phyloP scores from a whole-genome alignment of 495 filamentous ascomycete genomes.

The Penicillium robsamsonii region DNA sequence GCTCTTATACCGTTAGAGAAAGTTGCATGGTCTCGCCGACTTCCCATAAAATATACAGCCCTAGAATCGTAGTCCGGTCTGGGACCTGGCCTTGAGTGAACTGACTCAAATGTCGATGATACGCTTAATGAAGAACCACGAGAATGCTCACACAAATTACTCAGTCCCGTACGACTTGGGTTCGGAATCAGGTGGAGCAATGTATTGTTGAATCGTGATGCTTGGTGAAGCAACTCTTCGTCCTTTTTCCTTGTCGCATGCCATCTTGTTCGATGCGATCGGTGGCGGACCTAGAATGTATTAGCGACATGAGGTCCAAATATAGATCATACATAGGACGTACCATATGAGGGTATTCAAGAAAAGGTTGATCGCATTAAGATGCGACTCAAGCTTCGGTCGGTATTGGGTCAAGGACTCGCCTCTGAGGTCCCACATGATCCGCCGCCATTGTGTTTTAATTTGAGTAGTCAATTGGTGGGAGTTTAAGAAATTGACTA shows the following conservation, averaged over 20 bases:
- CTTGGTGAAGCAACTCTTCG: background rate
- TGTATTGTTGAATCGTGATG: background rate
- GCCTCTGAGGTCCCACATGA: constrained; percentile 9
- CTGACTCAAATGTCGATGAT: background rate
- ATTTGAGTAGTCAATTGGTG: too few species aligned
- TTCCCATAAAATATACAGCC: background rate
- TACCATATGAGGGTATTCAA: background rate
- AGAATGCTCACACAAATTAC: background rate
- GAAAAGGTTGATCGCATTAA: background rate
- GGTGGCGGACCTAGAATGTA: background rate
- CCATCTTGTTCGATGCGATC: background rate
- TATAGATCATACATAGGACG: background rate
- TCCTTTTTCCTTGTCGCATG: too few species aligned
- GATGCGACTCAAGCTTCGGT: constrained; percentile 10
- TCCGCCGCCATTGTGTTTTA: constrained; percentile 1
- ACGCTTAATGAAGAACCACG: background rate
- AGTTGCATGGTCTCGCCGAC: background rate
- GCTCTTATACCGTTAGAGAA: background rate
- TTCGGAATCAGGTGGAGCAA: background rate
- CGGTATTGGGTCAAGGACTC: constrained; percentile 11
- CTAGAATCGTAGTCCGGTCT: background rate
- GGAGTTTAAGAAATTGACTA: too few species aligned
- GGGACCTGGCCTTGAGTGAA: background rate
- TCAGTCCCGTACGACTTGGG: background rate
- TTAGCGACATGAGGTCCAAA: background rate